phyloP scores from a whole-genome alignment of 306 rosid genomes.

The Acacia crassicarpa region DNA sequence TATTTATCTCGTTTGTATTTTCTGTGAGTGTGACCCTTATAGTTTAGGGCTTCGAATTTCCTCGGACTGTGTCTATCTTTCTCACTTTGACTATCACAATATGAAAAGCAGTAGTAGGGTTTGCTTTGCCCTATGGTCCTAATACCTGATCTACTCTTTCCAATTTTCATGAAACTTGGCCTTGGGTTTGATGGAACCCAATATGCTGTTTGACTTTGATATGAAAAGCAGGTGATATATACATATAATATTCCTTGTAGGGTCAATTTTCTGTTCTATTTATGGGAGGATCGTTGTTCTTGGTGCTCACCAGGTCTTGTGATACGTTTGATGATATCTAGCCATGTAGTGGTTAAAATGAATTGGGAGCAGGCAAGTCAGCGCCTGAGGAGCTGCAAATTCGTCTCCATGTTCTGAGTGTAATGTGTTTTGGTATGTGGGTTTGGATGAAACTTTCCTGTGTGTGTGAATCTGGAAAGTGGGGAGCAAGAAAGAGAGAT shows the following conservation, averaged over 20 bases:
- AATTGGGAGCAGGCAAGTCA: constrained; percentile 10
- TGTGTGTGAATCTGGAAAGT: background rate
- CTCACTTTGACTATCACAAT: background rate
- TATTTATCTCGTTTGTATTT: background rate
- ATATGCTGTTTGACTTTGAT: background rate
- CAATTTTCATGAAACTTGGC: background rate
- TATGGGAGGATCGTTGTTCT: background rate
- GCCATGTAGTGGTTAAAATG: background rate
- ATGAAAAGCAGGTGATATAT: background rate
- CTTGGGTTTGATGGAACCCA: background rate
- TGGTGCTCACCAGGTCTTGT: background rate
- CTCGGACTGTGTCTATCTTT: background rate
- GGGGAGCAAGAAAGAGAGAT: background rate
- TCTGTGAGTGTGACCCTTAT: background rate
- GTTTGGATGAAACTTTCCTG: background rate
- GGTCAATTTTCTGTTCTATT: constrained; percentile 17
- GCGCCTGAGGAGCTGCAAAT: constrained; percentile 11
- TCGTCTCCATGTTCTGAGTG: background rate
- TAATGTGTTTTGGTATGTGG: background rate
- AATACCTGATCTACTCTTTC: background rate
- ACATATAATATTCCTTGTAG: background rate
- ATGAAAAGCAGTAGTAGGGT: background rate
- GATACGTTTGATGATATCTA: constrained; percentile 1
- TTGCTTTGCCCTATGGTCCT: background rate
- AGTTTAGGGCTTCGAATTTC: background rate